A percentile compares a stretch with the other conserved stretches of the same genome.
These are phyloP conservation scores for Musa schizocarpa DNA, from an alignment of 176 grass and related monocot species.

Conservation along the genomic window DNA sequence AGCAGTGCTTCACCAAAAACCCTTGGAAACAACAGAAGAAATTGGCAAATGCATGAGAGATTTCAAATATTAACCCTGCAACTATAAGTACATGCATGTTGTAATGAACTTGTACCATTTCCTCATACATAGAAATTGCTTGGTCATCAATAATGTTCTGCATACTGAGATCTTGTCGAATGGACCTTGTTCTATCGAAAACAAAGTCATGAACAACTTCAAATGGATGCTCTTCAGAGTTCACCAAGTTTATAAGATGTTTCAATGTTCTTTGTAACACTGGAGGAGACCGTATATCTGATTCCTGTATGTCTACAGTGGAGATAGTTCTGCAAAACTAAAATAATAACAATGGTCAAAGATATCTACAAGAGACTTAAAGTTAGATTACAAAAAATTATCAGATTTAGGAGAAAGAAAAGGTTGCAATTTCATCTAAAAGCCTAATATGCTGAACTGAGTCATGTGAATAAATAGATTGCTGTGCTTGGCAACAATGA, in stretches of 20 bases:
- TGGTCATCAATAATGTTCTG: constrained; percentile 64
- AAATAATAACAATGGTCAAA: constrained; percentile 31
- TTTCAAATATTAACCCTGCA: neutral
- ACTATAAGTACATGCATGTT: neutral
- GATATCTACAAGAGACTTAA: neutral
- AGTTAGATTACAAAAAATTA: neutral
- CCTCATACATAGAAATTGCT: constrained; percentile 74
- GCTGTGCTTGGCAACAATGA: too few species aligned
- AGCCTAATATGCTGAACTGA: neutral
- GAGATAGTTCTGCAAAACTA: constrained; percentile 99
- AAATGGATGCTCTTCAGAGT: constrained; percentile 47
- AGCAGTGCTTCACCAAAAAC: neutral
- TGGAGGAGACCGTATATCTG: constrained; percentile 62
- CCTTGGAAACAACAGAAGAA: neutral
- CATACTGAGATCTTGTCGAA: constrained; percentile 78
- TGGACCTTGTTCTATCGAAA: constrained; percentile 85
- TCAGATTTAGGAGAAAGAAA: neutral
- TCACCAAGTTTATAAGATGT: constrained; percentile 59
- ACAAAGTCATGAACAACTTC: constrained; percentile 87
- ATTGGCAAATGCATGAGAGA: neutral
- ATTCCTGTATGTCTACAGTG: constrained; percentile 24
- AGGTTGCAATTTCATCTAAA: neutral
- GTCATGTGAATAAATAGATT: neutral
- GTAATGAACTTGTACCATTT: constrained; percentile 41
- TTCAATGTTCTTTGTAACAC: constrained; percentile 61